Evolutionary conservation across 2,329 filamentous ascomycete species (phyloP).

Genomic region (Monilinia laxa): DNA sequence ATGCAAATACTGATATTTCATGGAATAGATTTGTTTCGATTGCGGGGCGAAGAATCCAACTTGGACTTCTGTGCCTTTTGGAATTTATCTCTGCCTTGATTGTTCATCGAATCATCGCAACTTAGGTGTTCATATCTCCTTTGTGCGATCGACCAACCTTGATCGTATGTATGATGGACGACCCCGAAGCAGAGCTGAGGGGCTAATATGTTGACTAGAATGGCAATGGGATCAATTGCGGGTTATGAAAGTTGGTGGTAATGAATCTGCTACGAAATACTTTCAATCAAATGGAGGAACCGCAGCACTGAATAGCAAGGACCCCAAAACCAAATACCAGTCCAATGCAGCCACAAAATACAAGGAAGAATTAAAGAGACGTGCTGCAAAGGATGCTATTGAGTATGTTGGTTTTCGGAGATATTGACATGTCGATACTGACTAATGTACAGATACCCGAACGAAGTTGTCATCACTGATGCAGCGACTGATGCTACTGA

Average conservation of each 20-base stretch:
- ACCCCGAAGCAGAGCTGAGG: slow-evolving; percentile 16
- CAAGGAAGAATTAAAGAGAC: slow-evolving; percentile 90
- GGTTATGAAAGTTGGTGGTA: slow-evolving; percentile 96
- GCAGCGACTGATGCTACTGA: slow-evolving; percentile 58
- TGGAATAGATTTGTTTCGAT: slow-evolving; percentile 86
- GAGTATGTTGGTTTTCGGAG: slow-evolving; percentile 58
- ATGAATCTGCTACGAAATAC: slow-evolving; percentile 96
- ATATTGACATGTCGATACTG: slow-evolving; percentile 26
- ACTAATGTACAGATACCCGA: slow-evolving; percentile 64
- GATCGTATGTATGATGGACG: slow-evolving; percentile 69
- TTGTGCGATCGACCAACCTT: slow-evolving; percentile 96
- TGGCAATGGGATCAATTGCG: slow-evolving; percentile 99
- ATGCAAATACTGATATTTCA: slow-evolving; percentile 27
- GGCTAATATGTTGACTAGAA: slow-evolving; percentile 50
- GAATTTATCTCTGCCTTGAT: slow-evolving; percentile 96
- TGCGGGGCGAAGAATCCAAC: slow-evolving; percentile 97
- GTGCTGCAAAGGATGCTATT: slow-evolving; percentile 77
- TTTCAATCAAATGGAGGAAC: slow-evolving; percentile 96
- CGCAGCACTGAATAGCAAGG: slow-evolving; percentile 92
- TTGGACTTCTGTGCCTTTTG: slow-evolving; percentile 96
- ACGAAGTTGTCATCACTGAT: slow-evolving; percentile 83
- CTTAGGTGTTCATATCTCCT: slow-evolving; percentile 97
- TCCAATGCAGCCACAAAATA: slow-evolving; percentile 94
- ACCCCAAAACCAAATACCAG: slow-evolving; percentile 94
- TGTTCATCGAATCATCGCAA: slow-evolving; percentile 97